These are phyloP conservation scores for Golubevia sp. DNA, from an alignment of 1,284 basidiomycete genomes.

Conservation along the genomic window DNA sequence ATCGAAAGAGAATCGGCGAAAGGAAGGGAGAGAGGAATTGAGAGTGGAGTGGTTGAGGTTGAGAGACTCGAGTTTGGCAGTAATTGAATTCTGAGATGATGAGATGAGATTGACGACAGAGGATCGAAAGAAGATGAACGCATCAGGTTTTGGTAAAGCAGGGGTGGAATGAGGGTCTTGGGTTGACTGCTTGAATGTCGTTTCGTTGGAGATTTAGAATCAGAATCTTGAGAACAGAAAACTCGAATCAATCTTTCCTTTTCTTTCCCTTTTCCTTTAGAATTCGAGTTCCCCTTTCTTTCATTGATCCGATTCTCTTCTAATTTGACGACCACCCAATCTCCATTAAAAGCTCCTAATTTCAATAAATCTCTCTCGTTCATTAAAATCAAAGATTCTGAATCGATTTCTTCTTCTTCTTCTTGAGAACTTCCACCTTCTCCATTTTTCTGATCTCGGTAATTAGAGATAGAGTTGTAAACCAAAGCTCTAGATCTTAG, in stretches of 20 bases:
- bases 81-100: not conserved
- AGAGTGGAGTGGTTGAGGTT: not conserved
- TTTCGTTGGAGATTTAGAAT: not conserved
- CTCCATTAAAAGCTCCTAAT: slow-evolving; percentile 78
- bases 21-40: slow-evolving; percentile 41
- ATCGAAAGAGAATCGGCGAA: slow-evolving; percentile 69
- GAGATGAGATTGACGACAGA: not conserved
- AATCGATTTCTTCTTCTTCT: slow-evolving; percentile 34
- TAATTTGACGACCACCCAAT: slow-evolving; percentile 73
- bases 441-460: not conserved
- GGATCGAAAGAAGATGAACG: not conserved
- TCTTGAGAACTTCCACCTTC: not conserved
- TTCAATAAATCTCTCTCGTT: slow-evolving; percentile 68
- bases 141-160: not conserved
- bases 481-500: no score
- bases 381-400: slow-evolving; percentile 37
- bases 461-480: no score
- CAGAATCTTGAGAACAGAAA: slow-evolving; percentile 10
- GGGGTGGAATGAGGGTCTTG: not conserved
- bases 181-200: not conserved
- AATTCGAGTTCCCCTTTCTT: no score
- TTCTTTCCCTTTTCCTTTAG: slow-evolving; percentile 11
- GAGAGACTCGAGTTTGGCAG: not conserved
- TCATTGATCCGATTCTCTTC: no score
- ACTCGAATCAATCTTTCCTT: slow-evolving; percentile 33